phyloP scores from a whole-genome alignment of 805 yeast species.

The Sungouiozyma ichnusensis region DNA sequence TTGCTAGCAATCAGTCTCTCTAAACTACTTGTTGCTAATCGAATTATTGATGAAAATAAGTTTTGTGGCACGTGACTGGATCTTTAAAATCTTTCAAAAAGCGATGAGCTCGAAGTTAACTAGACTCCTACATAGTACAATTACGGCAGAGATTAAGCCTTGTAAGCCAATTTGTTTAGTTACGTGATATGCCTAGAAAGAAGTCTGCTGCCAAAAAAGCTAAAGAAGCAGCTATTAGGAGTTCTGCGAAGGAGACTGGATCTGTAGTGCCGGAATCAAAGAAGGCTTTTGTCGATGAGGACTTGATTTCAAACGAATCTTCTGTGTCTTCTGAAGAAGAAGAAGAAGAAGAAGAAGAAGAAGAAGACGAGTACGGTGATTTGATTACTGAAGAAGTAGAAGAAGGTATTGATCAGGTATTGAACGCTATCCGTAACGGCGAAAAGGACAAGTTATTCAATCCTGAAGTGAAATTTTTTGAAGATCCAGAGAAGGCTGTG shows the following conservation, averaged over 20 bases:
- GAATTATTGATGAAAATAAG: too few species aligned
- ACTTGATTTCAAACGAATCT: neutral
- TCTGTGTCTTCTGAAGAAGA: slow-evolving; percentile 8
- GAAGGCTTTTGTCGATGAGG: neutral
- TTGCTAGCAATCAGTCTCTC: too few species aligned
- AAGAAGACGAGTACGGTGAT: slow-evolving; percentile 88
- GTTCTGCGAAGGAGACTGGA: slow-evolving; percentile 2
- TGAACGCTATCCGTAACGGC: slow-evolving; percentile 56
- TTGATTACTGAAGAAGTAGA: slow-evolving; percentile 81
- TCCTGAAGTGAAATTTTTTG: slow-evolving; percentile 63
- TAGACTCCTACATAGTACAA: too few species aligned
- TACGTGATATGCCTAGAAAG: slow-evolving; percentile 71
- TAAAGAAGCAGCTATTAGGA: slow-evolving; percentile 32
- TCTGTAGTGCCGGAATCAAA: slow-evolving; percentile 3
- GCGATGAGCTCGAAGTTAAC: neutral
- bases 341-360: slow-evolving; percentile 37
- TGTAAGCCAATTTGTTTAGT: too few species aligned
- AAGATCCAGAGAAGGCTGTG: slow-evolving; percentile 44
- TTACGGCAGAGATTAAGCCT: too few species aligned
- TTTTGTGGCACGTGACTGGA: neutral
- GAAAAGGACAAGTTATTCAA: slow-evolving; percentile 53
- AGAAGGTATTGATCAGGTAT: slow-evolving; percentile 59
- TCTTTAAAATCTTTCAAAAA: neutral
- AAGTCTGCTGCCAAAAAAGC: slow-evolving; percentile 75
- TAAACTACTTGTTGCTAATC: too few species aligned